Evolutionary conservation across 495 filamentous ascomycete genomes (phyloP).

Genomic region (Trichoderma virens): DNA sequence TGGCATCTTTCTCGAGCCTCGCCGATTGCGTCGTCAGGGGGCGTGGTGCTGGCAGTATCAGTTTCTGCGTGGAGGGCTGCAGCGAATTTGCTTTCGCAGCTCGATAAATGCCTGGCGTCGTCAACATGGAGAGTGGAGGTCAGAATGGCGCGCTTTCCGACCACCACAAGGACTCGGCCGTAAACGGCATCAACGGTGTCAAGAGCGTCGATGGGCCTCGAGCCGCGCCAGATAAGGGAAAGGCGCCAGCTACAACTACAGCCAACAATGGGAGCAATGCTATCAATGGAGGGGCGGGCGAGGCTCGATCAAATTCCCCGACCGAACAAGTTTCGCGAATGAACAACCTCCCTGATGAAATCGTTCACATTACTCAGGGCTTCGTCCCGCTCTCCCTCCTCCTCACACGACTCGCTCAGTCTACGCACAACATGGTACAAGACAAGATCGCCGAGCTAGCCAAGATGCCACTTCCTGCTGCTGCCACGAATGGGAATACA

Average conservation of each 20-base stretch:
- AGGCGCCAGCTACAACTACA: conserved; percentile 9
- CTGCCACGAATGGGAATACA: conserved; percentile 43
- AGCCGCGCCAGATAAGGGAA: conserved; percentile 19
- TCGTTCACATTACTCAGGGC: conserved; percentile 68
- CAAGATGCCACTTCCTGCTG: conserved; percentile 48
- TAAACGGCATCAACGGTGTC: conserved; percentile 35
- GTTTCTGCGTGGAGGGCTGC: neutral
- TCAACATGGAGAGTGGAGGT: conserved; percentile 46
- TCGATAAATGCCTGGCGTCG: conserved; percentile 33
- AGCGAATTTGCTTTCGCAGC: neutral
- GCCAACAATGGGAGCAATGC: conserved; percentile 8
- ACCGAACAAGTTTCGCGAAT: conserved; percentile 22
- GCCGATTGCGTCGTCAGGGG: neutral
- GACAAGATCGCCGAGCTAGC: conserved; percentile 64
- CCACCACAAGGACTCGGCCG: conserved; percentile 37
- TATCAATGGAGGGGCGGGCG: conserved; percentile 11
- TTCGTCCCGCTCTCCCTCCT: conserved; percentile 64
- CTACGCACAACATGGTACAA: conserved; percentile 67
- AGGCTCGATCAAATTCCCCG: conserved; percentile 12
- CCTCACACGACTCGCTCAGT: conserved; percentile 68
- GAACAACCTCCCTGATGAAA: conserved; percentile 59
- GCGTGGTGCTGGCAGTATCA: neutral
- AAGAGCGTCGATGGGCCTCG: neutral
- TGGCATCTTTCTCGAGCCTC: neutral
- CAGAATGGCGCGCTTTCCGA: conserved; percentile 39